Evolutionary conservation across 1,284 basidiomycete genomes (phyloP), one percentile per base, ranked within the genome.

Genomic region (Schizophyllum amplum): DNA sequence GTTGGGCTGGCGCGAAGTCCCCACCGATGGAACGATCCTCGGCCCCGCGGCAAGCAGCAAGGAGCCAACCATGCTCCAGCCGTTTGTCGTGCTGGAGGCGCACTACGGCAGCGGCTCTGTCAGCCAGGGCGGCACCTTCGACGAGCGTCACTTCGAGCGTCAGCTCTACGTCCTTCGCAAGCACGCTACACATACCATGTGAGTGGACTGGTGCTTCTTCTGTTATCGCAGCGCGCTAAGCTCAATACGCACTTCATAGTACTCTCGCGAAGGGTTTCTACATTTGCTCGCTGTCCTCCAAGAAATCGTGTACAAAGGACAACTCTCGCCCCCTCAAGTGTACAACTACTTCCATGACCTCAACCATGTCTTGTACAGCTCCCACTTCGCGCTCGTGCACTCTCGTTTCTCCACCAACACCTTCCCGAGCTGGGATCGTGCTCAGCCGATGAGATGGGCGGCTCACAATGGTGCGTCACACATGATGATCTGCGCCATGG

Each of bases 291-390:
- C 82, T 99, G 59, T 95, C 93, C 55, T 87, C 92, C 54, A 94
- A 93, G 78, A 97, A 94, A 97, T 99, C 72, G 90, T 98, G 63
- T 98, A 98, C 82, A 99, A 99, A 77, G 97, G 97, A 57, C 94
- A 97, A 72, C 84, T 98, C 58, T 89, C 92, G 46, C 94, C 94
- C 54, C 81, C 90, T 62, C 96, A 99, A 84, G 96, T 98, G 61
- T 94, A 93, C 83, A 94, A 94, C 77, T 98, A 97, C 75, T 98
- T 93, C 70, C 93, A 97, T 76, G 94, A 97, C 71, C 86, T 98
- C 75, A 98, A 97, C 74, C 94, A 98, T 76, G 94, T 92, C 57
- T 78, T 95, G 55, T 99, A 97, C 75, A 79, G 86, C 63, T 93
- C 94, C 42, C 97, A 99, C 78, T 98, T 99, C 77, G 85, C 94